These are phyloP conservation scores for Danielia reshetovae DNA, from an alignment of 805 yeast species.

Conservation along the genomic window DNA sequence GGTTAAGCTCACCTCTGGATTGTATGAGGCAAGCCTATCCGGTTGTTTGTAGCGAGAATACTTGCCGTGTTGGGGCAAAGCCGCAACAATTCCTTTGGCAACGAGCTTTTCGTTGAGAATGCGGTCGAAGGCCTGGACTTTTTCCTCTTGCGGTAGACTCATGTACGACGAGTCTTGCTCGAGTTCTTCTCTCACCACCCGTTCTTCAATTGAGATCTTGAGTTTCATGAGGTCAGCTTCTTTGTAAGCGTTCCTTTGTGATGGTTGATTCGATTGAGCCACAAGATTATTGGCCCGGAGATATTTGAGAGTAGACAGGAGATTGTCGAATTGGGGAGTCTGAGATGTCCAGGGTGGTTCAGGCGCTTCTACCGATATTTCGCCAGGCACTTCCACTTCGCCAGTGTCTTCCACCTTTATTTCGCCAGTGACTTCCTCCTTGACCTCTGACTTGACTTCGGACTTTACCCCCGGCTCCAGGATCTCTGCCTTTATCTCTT, in stretches of 20 bases:
- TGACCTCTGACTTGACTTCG: too few species aligned
- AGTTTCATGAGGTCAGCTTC: slow-evolving; percentile 28
- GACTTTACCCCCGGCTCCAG: too few species aligned
- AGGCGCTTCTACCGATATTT: too few species aligned
- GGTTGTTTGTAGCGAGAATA: slow-evolving; percentile 5
- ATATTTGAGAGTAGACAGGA: slow-evolving; percentile 15
- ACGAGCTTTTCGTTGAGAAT: slow-evolving; percentile 27
- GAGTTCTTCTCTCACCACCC: slow-evolving; percentile 28
- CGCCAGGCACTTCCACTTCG: too few species aligned
- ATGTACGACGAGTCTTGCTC: slow-evolving; percentile 22
- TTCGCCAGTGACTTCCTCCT: background rate
- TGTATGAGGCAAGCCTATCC: slow-evolving; percentile 27
- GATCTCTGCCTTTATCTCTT: too few species aligned
- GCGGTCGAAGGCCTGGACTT: slow-evolving; percentile 22
- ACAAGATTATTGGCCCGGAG: slow-evolving; percentile 4
- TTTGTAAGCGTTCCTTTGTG: slow-evolving; percentile 22
- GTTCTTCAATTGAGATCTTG: slow-evolving; percentile 30
- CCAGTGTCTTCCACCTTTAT: background rate
- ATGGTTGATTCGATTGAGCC: background rate
- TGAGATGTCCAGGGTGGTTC: too few species aligned
- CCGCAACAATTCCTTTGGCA: slow-evolving; percentile 22
- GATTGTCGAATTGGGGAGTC: slow-evolving; percentile 5
- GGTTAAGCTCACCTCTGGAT: slow-evolving; percentile 48
- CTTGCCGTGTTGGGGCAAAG: slow-evolving; percentile 7
- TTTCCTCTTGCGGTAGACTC: slow-evolving; percentile 26